Conservation (phyloP, 345 rosid species). For the Sisymbrium irio region DNA sequence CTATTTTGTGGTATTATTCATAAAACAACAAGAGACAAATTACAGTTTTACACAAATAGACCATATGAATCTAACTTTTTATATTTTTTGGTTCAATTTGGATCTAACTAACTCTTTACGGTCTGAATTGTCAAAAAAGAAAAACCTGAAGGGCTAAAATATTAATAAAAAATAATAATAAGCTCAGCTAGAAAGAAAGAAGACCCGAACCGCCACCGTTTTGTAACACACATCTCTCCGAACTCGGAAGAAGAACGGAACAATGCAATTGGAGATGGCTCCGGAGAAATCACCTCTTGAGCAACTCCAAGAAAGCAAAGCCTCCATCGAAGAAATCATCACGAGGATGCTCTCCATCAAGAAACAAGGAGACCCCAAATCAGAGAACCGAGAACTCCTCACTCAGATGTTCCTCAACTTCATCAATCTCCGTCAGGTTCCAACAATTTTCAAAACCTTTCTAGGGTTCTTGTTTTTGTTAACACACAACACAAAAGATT, state of each 20-base stretch:
- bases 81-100: too few species aligned
- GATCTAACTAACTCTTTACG: background rate
- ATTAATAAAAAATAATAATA: background rate
- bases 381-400: constrained; percentile 68
- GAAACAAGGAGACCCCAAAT: constrained; percentile 49
- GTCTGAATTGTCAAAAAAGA: background rate
- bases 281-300: constrained; percentile 52
- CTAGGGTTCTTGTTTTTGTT: background rate
- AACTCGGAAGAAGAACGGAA: too few species aligned
- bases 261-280: constrained; percentile 29
- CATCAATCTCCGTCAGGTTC: constrained; percentile 84
- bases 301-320: constrained; percentile 59
- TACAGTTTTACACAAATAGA: background rate
- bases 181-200: background rate
- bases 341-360: constrained; percentile 59
- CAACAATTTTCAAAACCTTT: background rate
- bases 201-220: background rate
- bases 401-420: constrained; percentile 82
- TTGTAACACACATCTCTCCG: background rate
- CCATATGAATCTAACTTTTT: background rate
- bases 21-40: too few species aligned
- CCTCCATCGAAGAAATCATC: constrained; percentile 64
- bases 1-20: too few species aligned
- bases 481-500: too few species aligned
- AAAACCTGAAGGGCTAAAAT: background rate